Evolutionary conservation across 148 eudicot genomes (phyloP).

Genomic region (Euryodendron excelsum): DNA sequence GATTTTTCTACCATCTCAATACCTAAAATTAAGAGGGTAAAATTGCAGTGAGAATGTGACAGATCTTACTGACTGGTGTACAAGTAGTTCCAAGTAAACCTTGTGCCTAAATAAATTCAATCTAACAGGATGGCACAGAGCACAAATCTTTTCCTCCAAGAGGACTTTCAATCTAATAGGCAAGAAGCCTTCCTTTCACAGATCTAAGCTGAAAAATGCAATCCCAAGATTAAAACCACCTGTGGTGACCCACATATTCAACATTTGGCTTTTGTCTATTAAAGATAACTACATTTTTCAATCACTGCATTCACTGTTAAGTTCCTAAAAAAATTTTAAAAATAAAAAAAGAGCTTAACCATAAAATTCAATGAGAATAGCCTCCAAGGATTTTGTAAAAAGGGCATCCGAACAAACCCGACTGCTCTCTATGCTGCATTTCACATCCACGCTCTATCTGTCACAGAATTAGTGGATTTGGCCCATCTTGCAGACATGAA

Average conservation of each 20-base stretch:
- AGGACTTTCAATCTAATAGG: background rate
- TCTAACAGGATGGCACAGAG: background rate
- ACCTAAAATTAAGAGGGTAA: background rate
- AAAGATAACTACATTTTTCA: too few species aligned
- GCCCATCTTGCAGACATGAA: conserved; percentile 8
- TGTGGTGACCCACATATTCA: background rate
- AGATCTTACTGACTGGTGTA: background rate
- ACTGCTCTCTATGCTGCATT: background rate
- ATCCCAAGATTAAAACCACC: background rate
- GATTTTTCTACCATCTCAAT: background rate
- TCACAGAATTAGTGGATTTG: background rate
- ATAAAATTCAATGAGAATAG: background rate
- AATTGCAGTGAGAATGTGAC: background rate
- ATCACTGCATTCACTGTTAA: too few species aligned
- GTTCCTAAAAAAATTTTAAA: too few species aligned
- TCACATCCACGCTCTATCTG: background rate
- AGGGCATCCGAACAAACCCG: background rate
- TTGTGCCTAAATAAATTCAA: background rate
- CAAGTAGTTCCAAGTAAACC: background rate
- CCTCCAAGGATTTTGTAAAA: background rate
- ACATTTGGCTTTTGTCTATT: background rate
- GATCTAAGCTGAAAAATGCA: background rate
- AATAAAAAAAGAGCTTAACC: too few species aligned
- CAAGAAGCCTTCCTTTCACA: background rate
- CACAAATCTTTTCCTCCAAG: background rate